Conservation (phyloP, 352 stramenopile genomes). For the Phytophthora brassicae region DNA sequence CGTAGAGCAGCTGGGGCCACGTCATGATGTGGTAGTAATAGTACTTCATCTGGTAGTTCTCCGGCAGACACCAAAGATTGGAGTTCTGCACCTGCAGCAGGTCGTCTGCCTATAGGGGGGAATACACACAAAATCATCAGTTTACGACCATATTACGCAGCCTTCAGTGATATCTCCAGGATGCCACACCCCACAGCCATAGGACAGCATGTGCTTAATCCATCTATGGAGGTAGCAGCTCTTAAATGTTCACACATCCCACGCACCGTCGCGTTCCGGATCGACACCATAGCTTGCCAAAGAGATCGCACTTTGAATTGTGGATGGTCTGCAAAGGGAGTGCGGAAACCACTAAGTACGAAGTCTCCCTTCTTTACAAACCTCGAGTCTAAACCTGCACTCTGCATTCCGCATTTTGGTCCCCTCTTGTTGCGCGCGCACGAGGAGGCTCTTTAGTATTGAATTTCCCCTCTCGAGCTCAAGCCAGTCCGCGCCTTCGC, state of each 20-base stretch:
- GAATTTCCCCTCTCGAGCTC: conserved; percentile 34
- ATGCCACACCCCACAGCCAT: neutral
- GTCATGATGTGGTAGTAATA: conserved; percentile 99
- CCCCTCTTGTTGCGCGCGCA: conserved; percentile 9
- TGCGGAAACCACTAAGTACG: conserved; percentile 30
- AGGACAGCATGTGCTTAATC: neutral
- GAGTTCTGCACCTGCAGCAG: conserved; percentile 98
- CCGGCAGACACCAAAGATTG: conserved; percentile 99
- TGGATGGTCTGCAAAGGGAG: conserved; percentile 27
- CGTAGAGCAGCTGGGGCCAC: conserved; percentile 99
- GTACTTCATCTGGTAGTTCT: conserved; percentile 99
- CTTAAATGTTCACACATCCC: neutral
- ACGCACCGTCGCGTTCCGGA: conserved; percentile 92
- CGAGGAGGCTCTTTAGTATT: conserved; percentile 23
- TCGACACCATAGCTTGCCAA: conserved; percentile 88
- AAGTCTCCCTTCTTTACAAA: conserved; percentile 19
- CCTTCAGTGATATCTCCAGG: neutral
- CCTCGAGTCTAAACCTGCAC: conserved; percentile 31
- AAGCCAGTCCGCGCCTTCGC: conserved; percentile 15
- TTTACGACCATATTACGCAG: neutral
- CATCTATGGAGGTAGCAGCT: neutral
- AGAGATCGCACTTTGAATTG: conserved; percentile 24
- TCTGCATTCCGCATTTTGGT: conserved; percentile 28
- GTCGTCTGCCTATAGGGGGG: conserved; percentile 84
- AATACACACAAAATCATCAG: neutral